A percentile compares a stretch with the other conserved stretches of the same genome.
These are phyloP conservation scores for Pisolithus albus DNA, from an alignment of 768 basidiomycete species.

Conservation along the genomic window DNA sequence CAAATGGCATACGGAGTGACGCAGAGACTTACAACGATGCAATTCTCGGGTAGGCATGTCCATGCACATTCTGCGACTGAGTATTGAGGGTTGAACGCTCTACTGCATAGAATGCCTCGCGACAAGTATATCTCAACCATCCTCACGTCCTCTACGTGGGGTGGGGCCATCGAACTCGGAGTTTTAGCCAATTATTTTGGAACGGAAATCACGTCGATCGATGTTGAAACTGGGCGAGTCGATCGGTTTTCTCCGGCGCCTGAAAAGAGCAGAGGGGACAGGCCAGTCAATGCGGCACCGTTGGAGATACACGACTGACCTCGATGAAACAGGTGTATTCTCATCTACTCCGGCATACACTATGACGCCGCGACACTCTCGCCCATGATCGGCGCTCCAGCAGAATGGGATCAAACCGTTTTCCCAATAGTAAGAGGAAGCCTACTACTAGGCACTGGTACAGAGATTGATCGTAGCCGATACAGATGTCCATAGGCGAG, in stretches of 20 bases:
- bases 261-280: constrained; percentile 29
- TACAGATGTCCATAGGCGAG: constrained; percentile 27
- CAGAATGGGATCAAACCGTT: constrained; percentile 85
- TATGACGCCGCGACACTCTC: constrained; percentile 89
- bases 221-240: constrained; percentile 87
- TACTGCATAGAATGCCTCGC: constrained; percentile 38
- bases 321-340: constrained; percentile 42
- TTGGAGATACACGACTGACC: neutral
- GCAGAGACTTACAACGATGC: constrained; percentile 73
- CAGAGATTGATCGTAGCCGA: constrained; percentile 20
- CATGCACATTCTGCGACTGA: neutral
- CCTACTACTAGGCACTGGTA: neutral
- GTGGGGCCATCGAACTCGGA: constrained; percentile 90
- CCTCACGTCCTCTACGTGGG: constrained; percentile 76
- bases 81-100: neutral
- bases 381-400: constrained; percentile 66
- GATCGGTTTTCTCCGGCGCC: constrained; percentile 68
- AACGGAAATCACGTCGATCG: constrained; percentile 84
- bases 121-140: constrained; percentile 79
- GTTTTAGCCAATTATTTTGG: constrained; percentile 77
- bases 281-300: constrained; percentile 9
- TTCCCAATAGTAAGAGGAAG: constrained; percentile 53
- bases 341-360: constrained; percentile 96
- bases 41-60: constrained; percentile 63
- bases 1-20: constrained; percentile 69